Base-by-base conservation (phyloP, 345 rosid species). In the Excoecaria agallocha region DNA sequence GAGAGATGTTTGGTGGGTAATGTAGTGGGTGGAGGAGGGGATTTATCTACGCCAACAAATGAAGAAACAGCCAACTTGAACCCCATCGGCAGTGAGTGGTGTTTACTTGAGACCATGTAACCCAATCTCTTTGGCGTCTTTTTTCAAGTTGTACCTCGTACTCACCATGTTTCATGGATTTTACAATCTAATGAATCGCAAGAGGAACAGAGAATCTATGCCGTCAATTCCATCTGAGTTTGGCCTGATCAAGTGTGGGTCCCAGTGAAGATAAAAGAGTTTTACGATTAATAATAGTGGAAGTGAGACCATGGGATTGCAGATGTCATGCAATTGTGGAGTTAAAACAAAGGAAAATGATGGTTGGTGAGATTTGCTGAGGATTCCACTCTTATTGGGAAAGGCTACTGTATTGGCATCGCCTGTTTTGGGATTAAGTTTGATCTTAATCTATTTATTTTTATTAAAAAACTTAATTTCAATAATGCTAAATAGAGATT, bases 61-160 rank as follows among this genome's bases (percentile, higher is more conserved):
- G 79, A 58, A 80, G 78, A 83, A 74, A 68, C 69, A 65, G 76
- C 84, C 87, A 83, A 83, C 63, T 43, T 54, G 76, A 89, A 87
- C 87, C 96, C 76, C 91, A 92, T 90, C 91, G 69, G 11, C 49
- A 85, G 84, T 73, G 91, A 84, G 96, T 92, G 96, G 96, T 75
- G n/a, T n/a, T n/a, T n/a, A n/a, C n/a, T n/a, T n/a, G 25, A 15
- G 54, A 3, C 38, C 13, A 3, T 12, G 79, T 58, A 45, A 56
- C 74, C 83, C 81, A 71, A 76, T 72, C 80, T 66, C 48, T 20
- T 30, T 12, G 5, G 41, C 48, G 37, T 69, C 45, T 51, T 16
- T 35, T 77, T 68, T 72, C 62, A 60, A 7, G 6, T 25, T 66
- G 78, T 45, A 51, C 10, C 74, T 59, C 48, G 2, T 50, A 35